Evolutionary conservation across 129 eudicot species (phyloP).

Genomic region (Ambrosia artemisiifolia): DNA sequence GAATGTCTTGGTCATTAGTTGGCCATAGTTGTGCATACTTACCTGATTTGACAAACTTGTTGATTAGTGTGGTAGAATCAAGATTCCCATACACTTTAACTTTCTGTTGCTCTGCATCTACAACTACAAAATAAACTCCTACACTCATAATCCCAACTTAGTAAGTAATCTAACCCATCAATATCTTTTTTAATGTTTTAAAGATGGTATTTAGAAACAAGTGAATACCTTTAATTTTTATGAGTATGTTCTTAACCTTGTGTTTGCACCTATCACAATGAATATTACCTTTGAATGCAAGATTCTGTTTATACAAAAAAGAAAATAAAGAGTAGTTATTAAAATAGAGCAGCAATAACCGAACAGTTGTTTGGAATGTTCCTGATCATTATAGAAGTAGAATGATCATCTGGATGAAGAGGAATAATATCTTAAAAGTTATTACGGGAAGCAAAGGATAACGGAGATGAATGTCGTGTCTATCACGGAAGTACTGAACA

Average conservation of each 20-base stretch:
- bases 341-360: not conserved
- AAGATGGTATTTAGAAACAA: not conserved
- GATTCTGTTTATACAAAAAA: conserved; percentile 38
- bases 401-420: too few species aligned
- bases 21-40: conserved; percentile 71
- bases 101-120: conserved; percentile 58
- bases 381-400: too few species aligned
- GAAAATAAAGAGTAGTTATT: not conserved
- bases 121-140: conserved; percentile 65
- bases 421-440: too few species aligned
- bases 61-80: conserved; percentile 55
- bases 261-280: conserved; percentile 62
- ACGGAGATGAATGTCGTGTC: too few species aligned
- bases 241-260: conserved; percentile 69
- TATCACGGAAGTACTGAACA: too few species aligned
- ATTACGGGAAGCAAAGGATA: too few species aligned
- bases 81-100: conserved; percentile 65
- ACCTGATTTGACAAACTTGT: conserved; percentile 60
- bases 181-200: too few species aligned
- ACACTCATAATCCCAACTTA: too few species aligned
- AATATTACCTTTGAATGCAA: conserved; percentile 57
- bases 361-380: too few species aligned
- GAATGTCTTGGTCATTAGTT: conserved; percentile 22
- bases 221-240: conserved; percentile 56
- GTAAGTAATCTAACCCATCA: too few species aligned